Base-by-base conservation (phyloP, 305 asterid species). In the Ruellia speciosa region DNA sequence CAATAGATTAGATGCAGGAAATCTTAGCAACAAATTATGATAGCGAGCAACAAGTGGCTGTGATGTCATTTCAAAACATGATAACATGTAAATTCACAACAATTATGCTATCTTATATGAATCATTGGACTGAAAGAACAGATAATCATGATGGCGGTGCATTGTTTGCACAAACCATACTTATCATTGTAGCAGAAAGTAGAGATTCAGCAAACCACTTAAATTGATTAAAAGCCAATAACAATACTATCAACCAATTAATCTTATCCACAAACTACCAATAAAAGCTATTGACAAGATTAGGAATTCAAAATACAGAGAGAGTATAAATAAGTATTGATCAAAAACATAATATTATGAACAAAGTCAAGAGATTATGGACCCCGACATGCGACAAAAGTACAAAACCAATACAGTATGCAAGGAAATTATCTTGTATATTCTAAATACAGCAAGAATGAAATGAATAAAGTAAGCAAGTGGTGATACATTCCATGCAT, bases 381-480 rank as follows among this genome's bases (percentile, higher is more conserved):
- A 43, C 16, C 16, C 49, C 7, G 5, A 43, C 16, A 12, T 12
- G 49, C 11, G 12, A 13, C 49, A 43, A 43, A n/a, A n/a, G 3
- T 24, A 24, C 15, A 7, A 43, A 5, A 13, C 9, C 15, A 7
- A 43, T 43, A 13, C 9, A 37, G 9, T 37, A 37, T 2, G 41
- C 41, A 37, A 6, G 41, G 41, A 6, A 37, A 6, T 37, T 10
- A 37, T 37, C 9, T 37, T 10, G 12, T 6, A 10, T 37, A n/a
- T 49, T 52, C 55, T 41, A 15, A 49, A 39, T 20, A 62, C 43
- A 16, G 16, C 54, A 16, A 14, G 47, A 31, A 62, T 33, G 61
- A 66, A 56, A 59, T 33, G 13, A 39, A 43, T 43, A 13, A 50
- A 46, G 43, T 12, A 33, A 46, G 33, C 37, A 62, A 24, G 58